Conservation (phyloP, 2,329 filamentous ascomycete species). For the Ramularia endophylla region DNA sequence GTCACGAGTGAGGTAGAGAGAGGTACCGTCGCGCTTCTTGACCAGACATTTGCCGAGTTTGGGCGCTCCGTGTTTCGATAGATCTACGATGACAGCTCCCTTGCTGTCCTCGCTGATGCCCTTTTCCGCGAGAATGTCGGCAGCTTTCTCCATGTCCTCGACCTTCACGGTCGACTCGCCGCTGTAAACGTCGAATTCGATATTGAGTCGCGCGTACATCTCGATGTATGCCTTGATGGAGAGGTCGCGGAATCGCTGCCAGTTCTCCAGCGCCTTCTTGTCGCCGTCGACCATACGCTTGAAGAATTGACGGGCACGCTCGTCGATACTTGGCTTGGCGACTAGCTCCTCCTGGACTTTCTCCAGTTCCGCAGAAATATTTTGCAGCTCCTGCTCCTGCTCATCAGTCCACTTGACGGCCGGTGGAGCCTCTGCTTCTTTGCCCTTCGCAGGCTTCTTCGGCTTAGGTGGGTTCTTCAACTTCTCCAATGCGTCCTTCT, state of each 20-base stretch:
- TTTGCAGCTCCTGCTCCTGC: slow-evolving; percentile 45
- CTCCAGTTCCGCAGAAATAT: slow-evolving; percentile 42
- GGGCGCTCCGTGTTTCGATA: slow-evolving; percentile 61
- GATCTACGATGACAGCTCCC: slow-evolving; percentile 63
- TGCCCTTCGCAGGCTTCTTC: slow-evolving; percentile 38
- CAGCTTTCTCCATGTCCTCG: slow-evolving; percentile 57
- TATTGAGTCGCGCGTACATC: slow-evolving; percentile 59
- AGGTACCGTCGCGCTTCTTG: slow-evolving; percentile 61
- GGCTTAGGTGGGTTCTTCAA: slow-evolving; percentile 34
- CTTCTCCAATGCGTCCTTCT: slow-evolving; percentile 38
- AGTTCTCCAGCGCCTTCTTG: slow-evolving; percentile 52
- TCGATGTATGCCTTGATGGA: slow-evolving; percentile 60
- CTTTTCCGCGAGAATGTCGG: slow-evolving; percentile 52
- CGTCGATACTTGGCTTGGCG: slow-evolving; percentile 56
- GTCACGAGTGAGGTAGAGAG: slow-evolving; percentile 63
- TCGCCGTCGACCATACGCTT: slow-evolving; percentile 63
- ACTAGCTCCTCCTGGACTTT: slow-evolving; percentile 44
- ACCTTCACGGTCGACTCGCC: slow-evolving; percentile 63
- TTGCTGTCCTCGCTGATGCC: slow-evolving; percentile 59
- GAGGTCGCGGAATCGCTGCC: slow-evolving; percentile 58
- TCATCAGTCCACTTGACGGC: slow-evolving; percentile 35
- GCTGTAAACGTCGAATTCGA: slow-evolving; percentile 60
- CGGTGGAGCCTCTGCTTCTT: slow-evolving; percentile 36
- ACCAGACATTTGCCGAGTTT: slow-evolving; percentile 63
- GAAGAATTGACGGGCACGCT: slow-evolving; percentile 67